Percentiles rank a stretch among this genome's conserved stretches.
Evolutionary conservation across 169 alveolate genomes (phyloP).

Genomic region (Plasmodium vinckei): DNA sequence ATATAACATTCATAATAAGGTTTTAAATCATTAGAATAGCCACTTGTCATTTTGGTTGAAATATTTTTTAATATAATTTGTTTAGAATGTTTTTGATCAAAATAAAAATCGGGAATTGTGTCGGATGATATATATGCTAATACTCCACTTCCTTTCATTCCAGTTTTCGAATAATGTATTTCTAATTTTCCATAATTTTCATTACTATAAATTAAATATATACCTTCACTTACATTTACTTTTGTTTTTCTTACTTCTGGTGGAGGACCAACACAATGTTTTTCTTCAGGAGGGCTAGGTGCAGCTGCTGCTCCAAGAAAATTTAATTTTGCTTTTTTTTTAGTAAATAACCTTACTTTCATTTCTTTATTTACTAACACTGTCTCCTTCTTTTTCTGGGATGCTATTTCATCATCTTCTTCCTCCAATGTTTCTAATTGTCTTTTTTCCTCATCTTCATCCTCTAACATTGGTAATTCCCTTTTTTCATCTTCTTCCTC

Average conservation of each 20-base stretch:
- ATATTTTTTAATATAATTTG: conserved; percentile 75
- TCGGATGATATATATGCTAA: conserved; percentile 73
- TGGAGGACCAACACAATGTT: conserved; percentile 34
- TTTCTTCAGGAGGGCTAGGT: conserved; percentile 49
- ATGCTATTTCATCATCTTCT: neutral
- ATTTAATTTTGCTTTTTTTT: conserved; percentile 56
- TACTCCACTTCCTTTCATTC: conserved; percentile 52
- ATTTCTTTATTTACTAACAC: conserved; percentile 12
- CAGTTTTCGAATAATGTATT: conserved; percentile 38
- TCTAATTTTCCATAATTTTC: conserved; percentile 73
- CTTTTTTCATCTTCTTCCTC: conserved; percentile 25
- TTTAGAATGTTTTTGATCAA: conserved; percentile 74
- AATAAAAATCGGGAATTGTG: conserved; percentile 79
- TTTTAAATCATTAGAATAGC: conserved; percentile 81
- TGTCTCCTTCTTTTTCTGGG: conserved; percentile 4
- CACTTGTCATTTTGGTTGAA: conserved; percentile 78
- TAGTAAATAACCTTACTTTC: conserved; percentile 17
- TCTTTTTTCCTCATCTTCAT: neutral
- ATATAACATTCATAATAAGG: conserved; percentile 80
- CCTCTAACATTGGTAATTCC: neutral
- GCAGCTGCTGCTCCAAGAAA: conserved; percentile 73
- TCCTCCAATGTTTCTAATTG: neutral
- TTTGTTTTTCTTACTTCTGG: conserved; percentile 51
- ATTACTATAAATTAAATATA: conserved; percentile 36
- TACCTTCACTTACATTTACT: conserved; percentile 23